Conservation (phyloP, 2,329 filamentous ascomycete species). For the Hypoxylon sp. region DNA sequence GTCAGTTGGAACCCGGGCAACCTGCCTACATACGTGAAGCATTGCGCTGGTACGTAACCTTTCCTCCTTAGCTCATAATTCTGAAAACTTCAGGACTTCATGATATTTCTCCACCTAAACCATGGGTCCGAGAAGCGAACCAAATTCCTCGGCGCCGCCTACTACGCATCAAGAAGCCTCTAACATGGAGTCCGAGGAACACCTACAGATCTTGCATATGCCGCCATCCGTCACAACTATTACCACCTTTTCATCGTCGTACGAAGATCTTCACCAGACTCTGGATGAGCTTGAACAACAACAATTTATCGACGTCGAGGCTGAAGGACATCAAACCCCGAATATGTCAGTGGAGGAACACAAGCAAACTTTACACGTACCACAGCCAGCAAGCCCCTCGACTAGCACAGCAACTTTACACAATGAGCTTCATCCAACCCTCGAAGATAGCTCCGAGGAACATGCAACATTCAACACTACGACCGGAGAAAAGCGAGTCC, state of each 20-base stretch:
- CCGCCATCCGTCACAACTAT: not conserved
- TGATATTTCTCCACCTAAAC: slow-evolving; percentile 1
- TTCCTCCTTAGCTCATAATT: not conserved
- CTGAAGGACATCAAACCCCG: not conserved
- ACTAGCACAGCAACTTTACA: not conserved
- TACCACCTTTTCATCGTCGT: not conserved
- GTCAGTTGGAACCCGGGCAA: not conserved
- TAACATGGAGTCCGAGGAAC: slow-evolving; percentile 6
- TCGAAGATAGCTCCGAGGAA: not conserved
- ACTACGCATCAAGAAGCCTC: not conserved
- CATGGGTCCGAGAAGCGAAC: not conserved
- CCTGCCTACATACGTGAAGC: not conserved
- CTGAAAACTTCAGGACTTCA: not conserved
- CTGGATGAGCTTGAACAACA: not conserved
- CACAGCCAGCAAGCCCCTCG: not conserved
- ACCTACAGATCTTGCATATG: not conserved
- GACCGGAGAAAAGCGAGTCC: not conserved
- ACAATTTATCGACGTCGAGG: not conserved
- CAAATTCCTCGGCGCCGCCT: not conserved
- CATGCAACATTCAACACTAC: not conserved
- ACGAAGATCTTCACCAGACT: slow-evolving; percentile 9
- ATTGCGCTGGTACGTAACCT: not conserved
- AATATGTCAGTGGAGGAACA: not conserved
- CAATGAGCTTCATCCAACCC: not conserved
- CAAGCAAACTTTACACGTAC: not conserved